These are phyloP conservation scores for Amesomyces nigricolor DNA, from an alignment of 2,329 filamentous ascomycete species.

Conservation along the genomic window DNA sequence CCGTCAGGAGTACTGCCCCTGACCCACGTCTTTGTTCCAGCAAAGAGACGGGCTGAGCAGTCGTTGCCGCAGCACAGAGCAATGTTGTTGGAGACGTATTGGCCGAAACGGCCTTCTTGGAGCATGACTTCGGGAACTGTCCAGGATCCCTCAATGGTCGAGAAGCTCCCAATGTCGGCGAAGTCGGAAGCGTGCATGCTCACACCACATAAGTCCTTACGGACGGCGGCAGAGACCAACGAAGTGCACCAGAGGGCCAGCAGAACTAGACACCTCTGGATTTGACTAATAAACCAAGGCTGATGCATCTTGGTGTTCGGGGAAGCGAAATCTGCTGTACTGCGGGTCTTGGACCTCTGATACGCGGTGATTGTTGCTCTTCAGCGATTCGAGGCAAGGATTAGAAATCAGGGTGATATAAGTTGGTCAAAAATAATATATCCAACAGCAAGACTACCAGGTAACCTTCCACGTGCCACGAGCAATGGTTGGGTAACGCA, in stretches of 20 bases:
- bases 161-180: constrained; percentile 3
- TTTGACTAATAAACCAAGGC: not conserved
- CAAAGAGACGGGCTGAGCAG: constrained; percentile 6
- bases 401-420: no score
- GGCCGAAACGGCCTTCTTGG: not conserved
- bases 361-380: no score
- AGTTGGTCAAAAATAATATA: no score
- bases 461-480: no score
- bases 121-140: not conserved
- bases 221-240: not conserved
- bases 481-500: no score
- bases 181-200: constrained; percentile 9
- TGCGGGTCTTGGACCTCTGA: no score
- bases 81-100: not conserved
- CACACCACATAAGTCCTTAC: constrained; percentile 6
- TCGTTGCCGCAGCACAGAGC: constrained; percentile 13
- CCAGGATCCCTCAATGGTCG: not conserved
- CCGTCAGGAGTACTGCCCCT: no score
- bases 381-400: no score
- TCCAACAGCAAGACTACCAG: no score
- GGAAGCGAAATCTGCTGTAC: not conserved
- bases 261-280: not conserved
- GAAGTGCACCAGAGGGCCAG: not conserved
- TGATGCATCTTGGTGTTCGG: not conserved
- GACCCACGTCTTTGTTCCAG: not conserved